phyloP scores from a whole-genome alignment of 1,284 basidiomycete species.

The Singerocomus inundabilis region DNA sequence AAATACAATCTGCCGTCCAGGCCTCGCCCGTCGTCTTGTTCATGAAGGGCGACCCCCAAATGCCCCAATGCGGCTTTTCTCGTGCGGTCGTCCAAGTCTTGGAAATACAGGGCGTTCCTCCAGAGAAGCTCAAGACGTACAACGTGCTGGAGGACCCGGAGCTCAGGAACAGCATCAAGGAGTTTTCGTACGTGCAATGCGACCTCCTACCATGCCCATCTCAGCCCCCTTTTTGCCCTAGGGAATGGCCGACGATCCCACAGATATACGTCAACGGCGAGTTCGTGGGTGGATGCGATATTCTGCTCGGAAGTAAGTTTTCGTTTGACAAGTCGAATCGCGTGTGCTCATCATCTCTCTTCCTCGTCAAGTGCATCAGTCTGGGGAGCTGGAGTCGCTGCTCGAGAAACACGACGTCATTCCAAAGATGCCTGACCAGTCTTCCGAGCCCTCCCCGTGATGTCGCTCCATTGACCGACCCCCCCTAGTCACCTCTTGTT shows the following conservation, averaged over 20 bases:
- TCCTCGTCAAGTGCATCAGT: conserved; percentile 99
- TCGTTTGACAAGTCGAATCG: too few relatives aligned
- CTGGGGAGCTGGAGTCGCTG: conserved; percentile 87
- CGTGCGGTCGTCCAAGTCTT: conserved; percentile 91
- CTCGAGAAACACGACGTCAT: conserved; percentile 75
- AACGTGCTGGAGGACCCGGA: conserved; percentile 90
- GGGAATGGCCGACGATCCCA: conserved; percentile 97
- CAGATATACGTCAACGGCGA: conserved; percentile 95
- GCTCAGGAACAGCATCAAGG: conserved; percentile 84
- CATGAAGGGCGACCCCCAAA: conserved; percentile 87
- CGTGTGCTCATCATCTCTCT: conserved; percentile 2
- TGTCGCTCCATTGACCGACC: neutral
- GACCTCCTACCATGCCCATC: neutral
- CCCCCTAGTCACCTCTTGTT: too few relatives aligned
- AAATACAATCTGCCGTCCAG: conserved; percentile 48
- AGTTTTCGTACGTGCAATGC: conserved; percentile 77
- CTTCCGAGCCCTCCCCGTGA: conserved; percentile 16
- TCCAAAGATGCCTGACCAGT: conserved; percentile 31
- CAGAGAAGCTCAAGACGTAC: conserved; percentile 82
- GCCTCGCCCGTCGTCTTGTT: conserved; percentile 71
- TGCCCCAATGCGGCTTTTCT: conserved; percentile 93
- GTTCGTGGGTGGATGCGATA: conserved; percentile 97
- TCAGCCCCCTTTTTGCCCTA: conserved; percentile 32
- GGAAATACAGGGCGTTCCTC: conserved; percentile 81
- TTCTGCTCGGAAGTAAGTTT: conserved; percentile 83